Evolutionary conservation across 2,329 filamentous ascomycete genomes (phyloP).

Genomic region (Fusarium equiseti): DNA sequence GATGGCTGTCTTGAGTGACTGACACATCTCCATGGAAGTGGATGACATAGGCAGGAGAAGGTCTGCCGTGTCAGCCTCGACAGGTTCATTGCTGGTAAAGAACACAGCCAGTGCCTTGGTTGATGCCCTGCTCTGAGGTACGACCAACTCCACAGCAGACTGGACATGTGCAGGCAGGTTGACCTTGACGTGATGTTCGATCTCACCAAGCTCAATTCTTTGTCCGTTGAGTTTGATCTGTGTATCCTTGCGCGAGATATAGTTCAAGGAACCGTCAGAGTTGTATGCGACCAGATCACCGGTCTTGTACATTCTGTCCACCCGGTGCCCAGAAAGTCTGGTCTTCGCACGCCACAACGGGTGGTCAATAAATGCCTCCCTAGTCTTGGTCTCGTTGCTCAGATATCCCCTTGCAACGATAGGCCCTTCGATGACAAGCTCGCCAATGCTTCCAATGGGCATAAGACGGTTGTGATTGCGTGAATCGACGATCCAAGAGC

Average conservation of each 20-base stretch:
- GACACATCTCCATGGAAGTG: not conserved
- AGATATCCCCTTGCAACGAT: slow-evolving; percentile 35
- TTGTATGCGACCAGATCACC: slow-evolving; percentile 62
- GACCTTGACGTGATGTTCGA: slow-evolving; percentile 58
- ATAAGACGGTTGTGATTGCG: slow-evolving; percentile 20
- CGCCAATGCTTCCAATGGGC: slow-evolving; percentile 11
- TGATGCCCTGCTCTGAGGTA: slow-evolving; percentile 48
- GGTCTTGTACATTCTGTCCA: slow-evolving; percentile 57
- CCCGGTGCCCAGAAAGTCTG: not conserved
- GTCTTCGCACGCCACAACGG: slow-evolving; percentile 58
- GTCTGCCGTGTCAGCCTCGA: not conserved
- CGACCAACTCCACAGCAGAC: slow-evolving; percentile 62
- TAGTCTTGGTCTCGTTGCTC: slow-evolving; percentile 17
- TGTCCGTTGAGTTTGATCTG: slow-evolving; percentile 72
- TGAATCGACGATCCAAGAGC: slow-evolving; percentile 21
- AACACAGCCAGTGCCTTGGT: slow-evolving; percentile 40
- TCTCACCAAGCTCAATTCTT: slow-evolving; percentile 62
- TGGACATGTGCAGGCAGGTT: slow-evolving; percentile 56
- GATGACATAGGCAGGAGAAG: slow-evolving; percentile 26
- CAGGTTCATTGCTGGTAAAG: slow-evolving; percentile 16
- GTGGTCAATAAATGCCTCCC: slow-evolving; percentile 49
- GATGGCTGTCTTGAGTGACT: slow-evolving; percentile 29
- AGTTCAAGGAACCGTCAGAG: slow-evolving; percentile 56
- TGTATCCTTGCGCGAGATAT: slow-evolving; percentile 66
- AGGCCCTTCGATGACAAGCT: slow-evolving; percentile 30